These are phyloP conservation scores for Pelargonium citronellum DNA, from an alignment of 441 rosid species.

Conservation along the genomic window DNA sequence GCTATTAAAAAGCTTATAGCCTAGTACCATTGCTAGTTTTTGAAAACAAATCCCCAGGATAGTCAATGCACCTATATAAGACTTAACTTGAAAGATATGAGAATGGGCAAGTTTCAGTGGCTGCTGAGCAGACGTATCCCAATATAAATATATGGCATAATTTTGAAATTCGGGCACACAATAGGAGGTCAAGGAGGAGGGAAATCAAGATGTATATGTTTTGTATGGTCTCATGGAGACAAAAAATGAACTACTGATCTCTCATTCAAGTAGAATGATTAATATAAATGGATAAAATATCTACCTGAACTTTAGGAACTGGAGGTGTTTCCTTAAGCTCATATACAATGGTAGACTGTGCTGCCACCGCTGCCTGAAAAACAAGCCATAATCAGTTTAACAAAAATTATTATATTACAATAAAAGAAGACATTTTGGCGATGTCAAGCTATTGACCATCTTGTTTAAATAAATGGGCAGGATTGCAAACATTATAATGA, in stretches of 20 bases:
- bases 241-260: not conserved
- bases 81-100: not conserved
- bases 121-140: too few relatives aligned
- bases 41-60: not conserved
- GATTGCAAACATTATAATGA: not conserved
- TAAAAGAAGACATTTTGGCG: not conserved
- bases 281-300: constrained; percentile 15
- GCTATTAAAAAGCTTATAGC: too few relatives aligned
- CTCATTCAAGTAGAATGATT: not conserved
- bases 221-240: not conserved
- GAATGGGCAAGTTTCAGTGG: too few relatives aligned
- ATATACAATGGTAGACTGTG: constrained; percentile 44
- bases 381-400: constrained; percentile 9
- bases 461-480: not conserved
- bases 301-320: constrained; percentile 37
- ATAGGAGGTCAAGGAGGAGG: not conserved
- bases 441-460: not conserved
- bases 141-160: not conserved
- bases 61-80: not conserved
- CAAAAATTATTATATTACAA: not conserved
- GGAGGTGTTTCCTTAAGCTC: constrained; percentile 53
- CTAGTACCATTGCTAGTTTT: not conserved
- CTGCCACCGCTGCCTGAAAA: constrained; percentile 80
- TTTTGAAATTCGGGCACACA: not conserved
- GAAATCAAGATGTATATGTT: not conserved